Conservation (phyloP, 192 early-diverging fungal species). For the Gonapodya sp. region DNA sequence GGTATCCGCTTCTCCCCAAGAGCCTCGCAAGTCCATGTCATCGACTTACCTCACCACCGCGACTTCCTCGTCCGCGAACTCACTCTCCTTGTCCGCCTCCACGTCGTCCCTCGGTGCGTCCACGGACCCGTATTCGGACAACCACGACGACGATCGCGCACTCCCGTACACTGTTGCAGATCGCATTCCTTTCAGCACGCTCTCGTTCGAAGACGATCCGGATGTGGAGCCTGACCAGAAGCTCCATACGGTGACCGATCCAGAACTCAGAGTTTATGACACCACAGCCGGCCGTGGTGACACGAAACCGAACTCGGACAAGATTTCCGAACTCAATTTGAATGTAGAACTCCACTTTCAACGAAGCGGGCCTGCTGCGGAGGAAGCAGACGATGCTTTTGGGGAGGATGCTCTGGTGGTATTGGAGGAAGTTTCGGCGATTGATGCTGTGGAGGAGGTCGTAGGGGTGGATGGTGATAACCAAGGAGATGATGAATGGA, state of each 20-base stretch:
- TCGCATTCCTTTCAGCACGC: not conserved
- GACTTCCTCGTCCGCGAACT: not conserved
- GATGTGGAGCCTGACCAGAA: not conserved
- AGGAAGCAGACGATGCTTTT: not conserved
- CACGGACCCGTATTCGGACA: not conserved
- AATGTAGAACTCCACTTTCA: too few species aligned
- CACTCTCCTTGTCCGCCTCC: not conserved
- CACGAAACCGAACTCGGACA: too few species aligned
- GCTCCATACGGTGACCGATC: too few species aligned
- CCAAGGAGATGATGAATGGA: not conserved
- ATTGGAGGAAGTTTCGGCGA: not conserved
- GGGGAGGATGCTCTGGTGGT: not conserved
- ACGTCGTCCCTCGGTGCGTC: not conserved
- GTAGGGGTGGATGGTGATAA: not conserved
- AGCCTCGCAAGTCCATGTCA: not conserved
- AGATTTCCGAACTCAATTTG: too few species aligned
- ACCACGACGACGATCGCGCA: not conserved
- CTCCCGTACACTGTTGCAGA: not conserved
- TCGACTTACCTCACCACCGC: not conserved
- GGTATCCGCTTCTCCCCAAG: too few species aligned
- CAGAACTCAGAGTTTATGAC: too few species aligned
- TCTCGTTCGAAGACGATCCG: not conserved
- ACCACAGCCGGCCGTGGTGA: too few species aligned
- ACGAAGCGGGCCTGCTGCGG: too few species aligned
- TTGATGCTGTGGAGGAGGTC: not conserved